phyloP scores from a whole-genome alignment of 2,329 filamentous ascomycete genomes.

The Colletotrichum simmondsii region DNA sequence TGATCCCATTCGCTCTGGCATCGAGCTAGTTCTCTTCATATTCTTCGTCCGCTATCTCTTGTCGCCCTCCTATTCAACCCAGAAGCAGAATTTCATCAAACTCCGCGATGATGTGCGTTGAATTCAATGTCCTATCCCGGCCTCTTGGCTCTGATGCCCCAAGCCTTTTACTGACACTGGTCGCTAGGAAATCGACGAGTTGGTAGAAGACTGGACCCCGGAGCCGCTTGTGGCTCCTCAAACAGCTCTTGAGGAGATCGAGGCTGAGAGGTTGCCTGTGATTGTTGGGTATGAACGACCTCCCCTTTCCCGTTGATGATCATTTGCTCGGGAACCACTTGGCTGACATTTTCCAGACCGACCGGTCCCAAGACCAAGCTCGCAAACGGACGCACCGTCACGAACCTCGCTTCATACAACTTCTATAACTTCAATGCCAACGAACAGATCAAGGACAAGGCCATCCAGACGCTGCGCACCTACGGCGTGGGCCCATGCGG shows the following conservation, averaged over 20 bases:
- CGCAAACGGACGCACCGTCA: conserved; percentile 87
- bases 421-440: conserved; percentile 98
- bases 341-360: conserved; percentile 63
- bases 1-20: conserved; percentile 91
- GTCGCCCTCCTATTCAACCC: conserved; percentile 90
- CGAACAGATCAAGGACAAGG: conserved; percentile 93
- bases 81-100: conserved; percentile 89
- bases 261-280: conserved; percentile 86
- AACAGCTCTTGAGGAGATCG: conserved; percentile 80
- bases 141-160: background rate
- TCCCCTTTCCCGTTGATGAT: background rate
- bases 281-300: conserved; percentile 79
- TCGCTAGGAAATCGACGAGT: conserved; percentile 85
- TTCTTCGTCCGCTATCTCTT: conserved; percentile 96
- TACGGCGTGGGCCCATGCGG: conserved; percentile 98
- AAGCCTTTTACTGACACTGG: conserved; percentile 40
- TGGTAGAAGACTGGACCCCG: conserved; percentile 96
- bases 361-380: conserved; percentile 93
- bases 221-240: conserved; percentile 86
- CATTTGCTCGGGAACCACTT: background rate
- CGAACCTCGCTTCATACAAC: conserved; percentile 94
- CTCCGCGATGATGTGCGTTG: conserved; percentile 78
- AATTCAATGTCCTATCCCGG: background rate
- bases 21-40: conserved; percentile 92
- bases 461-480: conserved; percentile 90